A percentile compares a stretch with the other conserved stretches of the same genome.
phyloP scores from a whole-genome alignment of 208 protist species.

The Crithidia expoeki region DNA sequence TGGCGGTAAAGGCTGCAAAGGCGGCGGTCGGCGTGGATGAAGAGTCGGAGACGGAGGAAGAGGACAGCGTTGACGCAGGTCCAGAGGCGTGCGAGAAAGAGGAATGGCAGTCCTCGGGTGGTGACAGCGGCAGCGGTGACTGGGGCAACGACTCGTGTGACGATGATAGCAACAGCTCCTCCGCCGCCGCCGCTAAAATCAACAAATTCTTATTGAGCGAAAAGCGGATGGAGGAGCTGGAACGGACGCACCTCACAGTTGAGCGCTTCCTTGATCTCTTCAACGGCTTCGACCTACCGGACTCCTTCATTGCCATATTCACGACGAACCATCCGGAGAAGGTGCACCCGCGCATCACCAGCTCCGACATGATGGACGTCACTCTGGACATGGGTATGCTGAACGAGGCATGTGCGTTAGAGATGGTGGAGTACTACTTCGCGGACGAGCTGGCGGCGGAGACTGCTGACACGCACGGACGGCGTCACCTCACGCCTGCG shows the following conservation, averaged over 20 bases:
- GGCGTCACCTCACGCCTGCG: conserved; percentile 16
- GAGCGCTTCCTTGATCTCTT: conserved; percentile 86
- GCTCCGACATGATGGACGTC: conserved; percentile 71
- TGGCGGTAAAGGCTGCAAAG: background rate
- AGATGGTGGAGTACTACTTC: conserved; percentile 77
- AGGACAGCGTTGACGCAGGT: background rate
- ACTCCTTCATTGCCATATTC: conserved; percentile 89
- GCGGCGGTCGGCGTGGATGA: background rate
- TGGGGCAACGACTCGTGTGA: conserved; percentile 29
- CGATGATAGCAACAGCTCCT: conserved; percentile 9
- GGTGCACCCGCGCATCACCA: conserved; percentile 66
- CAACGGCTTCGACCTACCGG: conserved; percentile 77
- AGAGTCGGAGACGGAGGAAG: background rate
- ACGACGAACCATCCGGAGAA: conserved; percentile 91
- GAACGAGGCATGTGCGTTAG: conserved; percentile 32
- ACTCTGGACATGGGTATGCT: conserved; percentile 72
- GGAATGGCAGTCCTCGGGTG: background rate
- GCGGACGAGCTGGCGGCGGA: conserved; percentile 22
- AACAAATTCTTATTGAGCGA: conserved; percentile 12
- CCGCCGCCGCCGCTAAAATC: background rate
- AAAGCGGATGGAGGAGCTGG: conserved; percentile 25
- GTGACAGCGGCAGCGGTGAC: background rate
- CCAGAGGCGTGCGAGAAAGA: background rate
- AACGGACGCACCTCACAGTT: conserved; percentile 74
- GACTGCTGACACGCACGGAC: background rate